phyloP scores from a whole-genome alignment of 148 eudicot species.

The Fagopyrum tataricum region DNA sequence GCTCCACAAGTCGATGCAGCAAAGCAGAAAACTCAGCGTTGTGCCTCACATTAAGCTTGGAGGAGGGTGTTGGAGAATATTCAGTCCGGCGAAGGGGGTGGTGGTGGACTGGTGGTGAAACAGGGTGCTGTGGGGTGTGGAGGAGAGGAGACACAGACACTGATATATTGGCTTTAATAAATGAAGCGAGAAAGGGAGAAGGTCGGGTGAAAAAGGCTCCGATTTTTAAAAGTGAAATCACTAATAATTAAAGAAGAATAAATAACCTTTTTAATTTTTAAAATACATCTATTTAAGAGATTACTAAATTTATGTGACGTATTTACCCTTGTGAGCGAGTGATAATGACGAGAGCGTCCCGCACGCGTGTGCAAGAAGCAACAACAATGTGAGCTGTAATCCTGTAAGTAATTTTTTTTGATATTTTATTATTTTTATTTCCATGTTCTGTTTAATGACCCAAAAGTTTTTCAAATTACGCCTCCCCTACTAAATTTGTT shows the following conservation, averaged over 20 bases:
- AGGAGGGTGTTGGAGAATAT: background rate
- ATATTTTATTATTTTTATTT: background rate
- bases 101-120: constrained; percentile 16
- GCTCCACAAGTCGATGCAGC: constrained; percentile 6
- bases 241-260: background rate
- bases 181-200: constrained; percentile 3
- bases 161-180: constrained; percentile 15
- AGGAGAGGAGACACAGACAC: constrained; percentile 11
- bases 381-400: constrained; percentile 28
- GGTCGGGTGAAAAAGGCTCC: constrained; percentile 13
- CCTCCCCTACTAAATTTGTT: background rate
- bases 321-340: background rate
- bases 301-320: background rate
- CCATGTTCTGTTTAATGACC: background rate
- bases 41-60: constrained; percentile 6
- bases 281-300: background rate
- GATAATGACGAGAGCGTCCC: constrained; percentile 17
- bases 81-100: constrained; percentile 1
- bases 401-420: constrained; percentile 24
- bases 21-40: background rate
- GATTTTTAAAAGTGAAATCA: constrained; percentile 5
- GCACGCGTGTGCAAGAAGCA: constrained; percentile 31
- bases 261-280: background rate
- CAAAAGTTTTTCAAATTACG: background rate
- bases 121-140: constrained; percentile 19